Evolutionary conservation across 1,284 basidiomycete genomes (phyloP).

Genomic region (Grifola frondosa): DNA sequence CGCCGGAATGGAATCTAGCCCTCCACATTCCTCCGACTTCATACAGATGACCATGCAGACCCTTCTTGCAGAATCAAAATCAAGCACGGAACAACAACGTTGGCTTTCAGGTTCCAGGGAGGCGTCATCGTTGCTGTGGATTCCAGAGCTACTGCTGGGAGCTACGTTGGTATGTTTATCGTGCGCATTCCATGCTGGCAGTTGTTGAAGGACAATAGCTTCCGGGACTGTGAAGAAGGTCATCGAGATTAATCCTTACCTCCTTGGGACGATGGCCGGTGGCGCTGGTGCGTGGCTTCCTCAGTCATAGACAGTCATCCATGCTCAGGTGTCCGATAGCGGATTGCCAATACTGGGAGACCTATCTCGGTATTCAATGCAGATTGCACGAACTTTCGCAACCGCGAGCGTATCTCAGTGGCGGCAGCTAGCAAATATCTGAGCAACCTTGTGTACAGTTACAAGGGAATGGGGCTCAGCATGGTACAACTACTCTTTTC

Average conservation of each 20-base stretch:
- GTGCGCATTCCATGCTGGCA: background rate
- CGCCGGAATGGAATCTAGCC: conserved; percentile 69
- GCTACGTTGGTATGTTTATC: conserved; percentile 82
- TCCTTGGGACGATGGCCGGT: conserved; percentile 99
- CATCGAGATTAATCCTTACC: conserved; percentile 99
- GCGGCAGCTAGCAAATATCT: conserved; percentile 98
- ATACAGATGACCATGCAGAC: conserved; percentile 93
- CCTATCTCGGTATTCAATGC: conserved; percentile 98
- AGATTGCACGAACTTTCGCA: conserved; percentile 95
- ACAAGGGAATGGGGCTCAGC: conserved; percentile 99
- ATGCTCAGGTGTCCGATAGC: conserved; percentile 43
- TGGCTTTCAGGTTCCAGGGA: conserved; percentile 96
- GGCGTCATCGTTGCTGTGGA: conserved; percentile 99
- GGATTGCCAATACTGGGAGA: conserved; percentile 97
- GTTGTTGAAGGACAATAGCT: conserved; percentile 46
- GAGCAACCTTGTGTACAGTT: conserved; percentile 95
- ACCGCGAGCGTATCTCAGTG: conserved; percentile 97
- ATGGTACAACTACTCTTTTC: conserved; percentile 65
- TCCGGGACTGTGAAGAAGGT: conserved; percentile 98
- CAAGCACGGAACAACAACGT: conserved; percentile 97
- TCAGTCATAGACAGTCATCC: conserved; percentile 4
- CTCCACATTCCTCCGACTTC: conserved; percentile 82
- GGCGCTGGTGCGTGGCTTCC: conserved; percentile 74
- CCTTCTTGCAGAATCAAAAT: conserved; percentile 97
- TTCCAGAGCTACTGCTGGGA: conserved; percentile 95